Evolutionary conservation across 1,284 basidiomycete species (phyloP).

Genomic region (Ceraceosorus guamensis): DNA sequence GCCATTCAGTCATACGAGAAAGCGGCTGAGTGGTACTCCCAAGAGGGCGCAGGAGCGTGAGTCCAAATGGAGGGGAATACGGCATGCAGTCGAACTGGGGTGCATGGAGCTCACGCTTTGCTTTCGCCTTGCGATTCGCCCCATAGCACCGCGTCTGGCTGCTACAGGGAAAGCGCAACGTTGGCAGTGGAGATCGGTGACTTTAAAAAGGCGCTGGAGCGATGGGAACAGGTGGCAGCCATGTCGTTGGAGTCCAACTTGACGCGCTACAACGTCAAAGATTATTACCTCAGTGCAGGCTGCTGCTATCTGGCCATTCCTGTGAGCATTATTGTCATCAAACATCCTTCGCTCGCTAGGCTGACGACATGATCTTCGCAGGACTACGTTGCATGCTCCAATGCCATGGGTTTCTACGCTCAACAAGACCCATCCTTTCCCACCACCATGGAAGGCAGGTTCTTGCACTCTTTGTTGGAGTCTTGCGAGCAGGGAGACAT

Average conservation of each 20-base stretch:
- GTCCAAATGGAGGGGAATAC: constrained; percentile 43
- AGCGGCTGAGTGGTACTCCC: constrained; percentile 94
- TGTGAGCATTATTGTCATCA: constrained; percentile 55
- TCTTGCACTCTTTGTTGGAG: constrained; percentile 42
- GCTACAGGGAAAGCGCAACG: constrained; percentile 93
- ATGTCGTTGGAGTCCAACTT: constrained; percentile 73
- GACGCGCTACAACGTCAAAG: constrained; percentile 98
- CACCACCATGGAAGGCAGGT: constrained; percentile 43
- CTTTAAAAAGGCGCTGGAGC: constrained; percentile 74
- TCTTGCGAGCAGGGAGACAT: constrained; percentile 41
- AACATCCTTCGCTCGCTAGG: neutral
- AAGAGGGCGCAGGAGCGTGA: constrained; percentile 91
- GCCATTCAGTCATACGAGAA: constrained; percentile 85
- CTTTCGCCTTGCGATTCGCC: neutral
- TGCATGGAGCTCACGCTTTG: neutral
- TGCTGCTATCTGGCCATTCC: constrained; percentile 83
- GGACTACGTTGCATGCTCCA: constrained; percentile 41
- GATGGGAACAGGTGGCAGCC: constrained; percentile 83
- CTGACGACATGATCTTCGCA: constrained; percentile 5
- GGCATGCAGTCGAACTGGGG: too few relatives aligned
- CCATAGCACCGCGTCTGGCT: constrained; percentile 73
- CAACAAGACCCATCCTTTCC: constrained; percentile 44
- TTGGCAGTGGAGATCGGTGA: constrained; percentile 82
- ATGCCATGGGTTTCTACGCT: constrained; percentile 47
- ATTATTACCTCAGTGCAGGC: constrained; percentile 84